phyloP scores from a whole-genome alignment of 2,329 filamentous ascomycete species.

The Colletotrichum tanaceti region DNA sequence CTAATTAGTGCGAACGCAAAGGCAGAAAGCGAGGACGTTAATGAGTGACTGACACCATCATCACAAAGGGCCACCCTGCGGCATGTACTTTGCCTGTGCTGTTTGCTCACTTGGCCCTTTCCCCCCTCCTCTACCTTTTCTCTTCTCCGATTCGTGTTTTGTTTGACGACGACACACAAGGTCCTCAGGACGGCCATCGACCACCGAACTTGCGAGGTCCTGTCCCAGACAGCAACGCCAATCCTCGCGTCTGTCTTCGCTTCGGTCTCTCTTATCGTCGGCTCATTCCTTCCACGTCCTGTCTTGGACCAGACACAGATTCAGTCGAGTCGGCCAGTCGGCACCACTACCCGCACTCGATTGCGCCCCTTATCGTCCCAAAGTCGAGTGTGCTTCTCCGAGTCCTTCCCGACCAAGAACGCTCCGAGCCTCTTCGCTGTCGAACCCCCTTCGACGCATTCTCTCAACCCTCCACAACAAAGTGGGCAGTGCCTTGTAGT shows the following conservation, averaged over 20 bases:
- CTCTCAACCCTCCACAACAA: slow-evolving; percentile 1
- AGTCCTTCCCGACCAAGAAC: background rate
- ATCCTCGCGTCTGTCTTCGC: slow-evolving; percentile 16
- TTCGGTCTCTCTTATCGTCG: slow-evolving; percentile 19
- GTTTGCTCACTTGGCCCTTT: slow-evolving; percentile 20
- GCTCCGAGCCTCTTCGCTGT: slow-evolving; percentile 12
- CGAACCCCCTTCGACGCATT: slow-evolving; percentile 13
- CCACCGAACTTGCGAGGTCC: slow-evolving; percentile 25
- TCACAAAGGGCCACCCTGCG: slow-evolving; percentile 40
- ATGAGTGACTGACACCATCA: slow-evolving; percentile 38
- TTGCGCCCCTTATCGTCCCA: slow-evolving; percentile 6
- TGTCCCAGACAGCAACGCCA: slow-evolving; percentile 14
- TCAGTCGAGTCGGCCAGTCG: background rate
- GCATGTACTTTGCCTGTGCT: slow-evolving; percentile 34
- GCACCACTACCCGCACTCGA: slow-evolving; percentile 14
- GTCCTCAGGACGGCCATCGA: slow-evolving; percentile 26
- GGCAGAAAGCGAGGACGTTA: slow-evolving; percentile 23
- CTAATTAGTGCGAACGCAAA: slow-evolving; percentile 30
- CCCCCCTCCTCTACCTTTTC: background rate
- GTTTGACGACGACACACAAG: slow-evolving; percentile 29
- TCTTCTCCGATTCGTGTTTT: slow-evolving; percentile 22
- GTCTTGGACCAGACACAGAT: slow-evolving; percentile 17
- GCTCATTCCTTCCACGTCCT: slow-evolving; percentile 12
- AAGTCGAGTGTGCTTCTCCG: slow-evolving; percentile 2
- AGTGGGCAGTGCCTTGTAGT: slow-evolving; percentile 16